phyloP scores from a whole-genome alignment of 768 basidiomycete species.

The Auricularia auricula-judae region DNA sequence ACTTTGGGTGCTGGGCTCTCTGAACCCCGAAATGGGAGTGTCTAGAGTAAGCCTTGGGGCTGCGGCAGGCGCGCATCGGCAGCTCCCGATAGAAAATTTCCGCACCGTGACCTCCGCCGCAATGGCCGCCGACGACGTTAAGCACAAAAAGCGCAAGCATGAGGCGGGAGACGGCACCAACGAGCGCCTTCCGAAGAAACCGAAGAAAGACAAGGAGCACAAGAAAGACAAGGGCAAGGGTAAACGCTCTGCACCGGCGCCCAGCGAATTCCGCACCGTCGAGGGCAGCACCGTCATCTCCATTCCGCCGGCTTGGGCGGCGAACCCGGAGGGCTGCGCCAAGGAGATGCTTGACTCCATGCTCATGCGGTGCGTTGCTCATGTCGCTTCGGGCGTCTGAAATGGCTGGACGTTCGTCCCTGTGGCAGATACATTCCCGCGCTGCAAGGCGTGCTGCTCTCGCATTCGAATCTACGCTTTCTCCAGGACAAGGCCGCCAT shows the following conservation, averaged over 20 bases:
- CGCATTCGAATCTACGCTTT: conserved; percentile 72
- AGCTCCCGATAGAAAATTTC: not conserved
- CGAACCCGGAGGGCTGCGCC: conserved; percentile 59
- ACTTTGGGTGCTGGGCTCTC: no score
- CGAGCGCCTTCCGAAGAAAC: conserved; percentile 15
- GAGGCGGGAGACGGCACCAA: conserved; percentile 20
- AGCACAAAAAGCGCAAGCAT: conserved; percentile 42
- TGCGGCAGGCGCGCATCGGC: no score
- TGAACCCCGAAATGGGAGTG: no score
- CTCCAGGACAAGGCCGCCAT: conserved; percentile 52
- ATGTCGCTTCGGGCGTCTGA: not conserved
- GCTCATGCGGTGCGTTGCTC: conserved; percentile 70
- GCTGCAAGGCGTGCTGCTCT: conserved; percentile 76
- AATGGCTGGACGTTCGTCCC: not conserved
- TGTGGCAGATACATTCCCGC: conserved; percentile 71
- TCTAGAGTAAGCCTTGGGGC: no score
- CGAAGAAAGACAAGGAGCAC: conserved; percentile 21
- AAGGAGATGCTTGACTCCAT: conserved; percentile 89
- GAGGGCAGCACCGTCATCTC: conserved; percentile 59
- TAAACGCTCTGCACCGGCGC: conserved; percentile 12
- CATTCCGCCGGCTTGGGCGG: conserved; percentile 72
- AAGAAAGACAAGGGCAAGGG: conserved; percentile 31
- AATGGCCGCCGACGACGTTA: conserved; percentile 2
- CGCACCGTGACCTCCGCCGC: not conserved
- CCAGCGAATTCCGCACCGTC: conserved; percentile 48